These are phyloP conservation scores for Elsinoe fawcettii DNA, from an alignment of 2,329 filamentous ascomycete genomes.

Conservation along the genomic window DNA sequence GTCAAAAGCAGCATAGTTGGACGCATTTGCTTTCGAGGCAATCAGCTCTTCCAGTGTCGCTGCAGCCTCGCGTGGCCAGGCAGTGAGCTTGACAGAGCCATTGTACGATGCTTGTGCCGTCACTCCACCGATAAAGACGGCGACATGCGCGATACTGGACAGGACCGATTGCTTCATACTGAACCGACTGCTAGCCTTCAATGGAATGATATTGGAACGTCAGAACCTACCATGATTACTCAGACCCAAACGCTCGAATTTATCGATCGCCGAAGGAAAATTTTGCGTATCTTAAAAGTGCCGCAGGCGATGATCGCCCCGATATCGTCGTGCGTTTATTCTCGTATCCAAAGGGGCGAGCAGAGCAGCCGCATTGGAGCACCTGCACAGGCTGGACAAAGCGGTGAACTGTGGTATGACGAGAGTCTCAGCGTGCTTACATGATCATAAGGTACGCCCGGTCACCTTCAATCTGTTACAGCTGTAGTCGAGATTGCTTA, in stretches of 20 bases:
- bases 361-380: too few relatives aligned
- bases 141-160: not conserved
- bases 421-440: too few relatives aligned
- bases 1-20: constrained; percentile 27
- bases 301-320: not conserved
- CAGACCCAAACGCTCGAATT: too few relatives aligned
- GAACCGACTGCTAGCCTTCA: not conserved
- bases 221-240: too few relatives aligned
- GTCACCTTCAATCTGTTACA: too few relatives aligned
- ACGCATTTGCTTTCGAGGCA: constrained; percentile 19
- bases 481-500: too few relatives aligned
- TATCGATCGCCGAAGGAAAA: not conserved
- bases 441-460: too few relatives aligned
- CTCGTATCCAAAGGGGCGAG: too few relatives aligned
- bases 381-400: too few relatives aligned
- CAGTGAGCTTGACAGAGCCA: constrained; percentile 12
- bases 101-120: not conserved
- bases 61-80: constrained; percentile 20
- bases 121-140: not conserved
- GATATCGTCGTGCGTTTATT: not conserved
- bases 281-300: not conserved
- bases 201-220: too few relatives aligned
- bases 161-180: not conserved
- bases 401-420: too few relatives aligned
- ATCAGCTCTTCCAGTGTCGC: constrained; percentile 19